phyloP scores from a whole-genome alignment of 1,284 basidiomycete species.

The Xerocomus nothofagi region DNA sequence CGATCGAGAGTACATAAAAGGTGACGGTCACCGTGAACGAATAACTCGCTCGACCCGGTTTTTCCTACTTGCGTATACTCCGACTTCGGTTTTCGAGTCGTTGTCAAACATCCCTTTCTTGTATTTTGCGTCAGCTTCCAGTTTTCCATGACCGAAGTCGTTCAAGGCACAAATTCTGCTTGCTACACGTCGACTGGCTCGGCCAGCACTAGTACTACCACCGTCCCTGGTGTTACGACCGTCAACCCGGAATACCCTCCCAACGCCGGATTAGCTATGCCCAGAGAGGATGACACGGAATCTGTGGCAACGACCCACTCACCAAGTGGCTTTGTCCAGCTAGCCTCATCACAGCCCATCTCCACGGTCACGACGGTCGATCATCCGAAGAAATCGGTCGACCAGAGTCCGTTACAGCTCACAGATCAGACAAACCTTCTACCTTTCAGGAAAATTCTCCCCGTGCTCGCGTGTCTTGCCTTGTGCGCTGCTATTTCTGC shows the following conservation, averaged over 20 bases:
- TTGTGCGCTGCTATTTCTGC: conserved; percentile 58
- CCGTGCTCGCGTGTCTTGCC: conserved; percentile 61
- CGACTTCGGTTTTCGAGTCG: not conserved
- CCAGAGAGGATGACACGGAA: not conserved
- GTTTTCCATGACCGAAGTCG: conserved; percentile 5
- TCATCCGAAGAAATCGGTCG: not conserved
- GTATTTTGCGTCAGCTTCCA: not conserved
- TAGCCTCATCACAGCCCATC: conserved; percentile 7
- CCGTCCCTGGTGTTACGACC: not conserved
- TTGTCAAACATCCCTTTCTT: conserved; percentile 1
- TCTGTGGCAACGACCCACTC: conserved; percentile 2
- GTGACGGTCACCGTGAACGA: not conserved
- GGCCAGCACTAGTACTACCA: not conserved
- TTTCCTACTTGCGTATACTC: conserved; percentile 1
- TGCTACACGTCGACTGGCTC: not conserved
- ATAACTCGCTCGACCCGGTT: not conserved
- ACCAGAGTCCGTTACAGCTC: conserved; percentile 35
- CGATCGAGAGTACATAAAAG: conserved; percentile 16
- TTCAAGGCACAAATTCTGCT: conserved; percentile 1
- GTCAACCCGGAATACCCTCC: not conserved
- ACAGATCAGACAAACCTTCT: conserved; percentile 80
- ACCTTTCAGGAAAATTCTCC: conserved; percentile 63
- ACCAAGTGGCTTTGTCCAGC: conserved; percentile 1
- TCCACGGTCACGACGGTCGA: conserved; percentile 6
- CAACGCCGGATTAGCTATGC: not conserved